phyloP scores from a whole-genome alignment of 1,284 basidiomycete genomes.

The Peniophora sp. region DNA sequence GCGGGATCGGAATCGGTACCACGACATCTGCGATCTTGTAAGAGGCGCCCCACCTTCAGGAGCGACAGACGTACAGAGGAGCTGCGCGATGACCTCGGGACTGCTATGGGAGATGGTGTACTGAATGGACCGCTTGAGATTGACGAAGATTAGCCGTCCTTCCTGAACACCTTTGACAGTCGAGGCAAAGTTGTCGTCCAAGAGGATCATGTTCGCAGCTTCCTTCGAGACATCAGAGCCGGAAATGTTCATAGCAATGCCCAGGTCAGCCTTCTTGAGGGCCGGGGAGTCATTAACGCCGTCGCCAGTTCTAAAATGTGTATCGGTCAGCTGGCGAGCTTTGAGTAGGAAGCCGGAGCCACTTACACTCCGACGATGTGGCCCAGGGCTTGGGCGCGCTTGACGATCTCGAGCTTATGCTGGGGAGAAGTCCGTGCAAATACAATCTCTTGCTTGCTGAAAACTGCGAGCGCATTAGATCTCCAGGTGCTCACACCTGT shows the following conservation, averaged over 20 bases:
- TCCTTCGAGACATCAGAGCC: conserved; percentile 70
- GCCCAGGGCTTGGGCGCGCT: conserved; percentile 37
- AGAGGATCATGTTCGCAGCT: conserved; percentile 66
- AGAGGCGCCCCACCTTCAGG: neutral
- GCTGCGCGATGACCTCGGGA: conserved; percentile 60
- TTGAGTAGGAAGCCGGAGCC: neutral
- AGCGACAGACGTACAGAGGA: conserved; percentile 39
- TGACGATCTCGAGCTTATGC: conserved; percentile 66
- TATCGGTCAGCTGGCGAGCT: neutral
- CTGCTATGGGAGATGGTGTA: conserved; percentile 64
- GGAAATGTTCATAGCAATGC: conserved; percentile 70
- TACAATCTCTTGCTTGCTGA: conserved; percentile 60
- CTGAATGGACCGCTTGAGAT: conserved; percentile 64
- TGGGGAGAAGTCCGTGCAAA: conserved; percentile 67
- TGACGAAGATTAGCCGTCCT: conserved; percentile 62
- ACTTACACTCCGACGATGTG: conserved; percentile 66
- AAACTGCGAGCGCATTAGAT: conserved; percentile 32
- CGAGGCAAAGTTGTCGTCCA: conserved; percentile 64
- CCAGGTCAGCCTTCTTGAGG: conserved; percentile 63
- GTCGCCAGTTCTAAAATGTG: conserved; percentile 39
- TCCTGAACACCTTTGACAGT: conserved; percentile 65
- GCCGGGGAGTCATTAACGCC: conserved; percentile 69
- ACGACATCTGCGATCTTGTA: conserved; percentile 41
- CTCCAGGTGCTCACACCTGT: neutral
- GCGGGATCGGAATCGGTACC: conserved; percentile 56